Base-by-base conservation (phyloP, 768 basidiomycete species). In the Daedaleopsis nitida region DNA sequence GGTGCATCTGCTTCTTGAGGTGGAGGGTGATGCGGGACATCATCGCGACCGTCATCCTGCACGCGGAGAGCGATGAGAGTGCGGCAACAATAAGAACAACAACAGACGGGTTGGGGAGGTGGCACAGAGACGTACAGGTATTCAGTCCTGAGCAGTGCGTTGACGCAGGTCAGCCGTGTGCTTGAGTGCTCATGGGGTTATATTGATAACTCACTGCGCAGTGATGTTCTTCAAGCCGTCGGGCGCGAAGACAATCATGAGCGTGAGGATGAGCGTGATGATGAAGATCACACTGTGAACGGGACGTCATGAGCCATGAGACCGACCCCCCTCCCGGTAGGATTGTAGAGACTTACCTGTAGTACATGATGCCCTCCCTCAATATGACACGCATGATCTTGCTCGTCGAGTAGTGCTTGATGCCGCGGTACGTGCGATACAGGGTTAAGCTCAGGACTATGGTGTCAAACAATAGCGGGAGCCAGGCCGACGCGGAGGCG, bases 11-110 rank as follows among this genome's bases (percentile, higher is more conserved):
- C 52, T 81, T 82, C 71, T 75, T 82, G 14, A 87, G 76, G 68
- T 82, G 83, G 24, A 88, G 77, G 1, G 86, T 87, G 52, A 88
- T 87, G 12, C 87, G 80, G 6, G 85, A 86, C 81, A 87, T 86
- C 83, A 87, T 88, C 0, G 85, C 77, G 10, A 88, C 84, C 72
- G 82, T 67, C 32, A 68, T 19, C 13, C 68, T 66, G 60, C 27
- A 7, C 27, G n/a, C 19, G 23, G 23, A 8, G 23, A 13, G 21
- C 3, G 42, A 19, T 19, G 47, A 27, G 47, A 5, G 27, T 32
- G 27, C 21, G 23, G 13, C n/a, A 34, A 45, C 48, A 43, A 12
- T 24, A 50, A 16, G 37, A 45, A 14, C 7, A 10, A 50, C 56
- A 19, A 35, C 23, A n/a, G 21, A 37, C 50, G 55, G 21, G 14